Evolutionary conservation across 2,329 filamentous ascomycete genomes (phyloP), one percentile per base, ranked within the genome.

Genomic region (Emmonsiellopsis sp.): DNA sequence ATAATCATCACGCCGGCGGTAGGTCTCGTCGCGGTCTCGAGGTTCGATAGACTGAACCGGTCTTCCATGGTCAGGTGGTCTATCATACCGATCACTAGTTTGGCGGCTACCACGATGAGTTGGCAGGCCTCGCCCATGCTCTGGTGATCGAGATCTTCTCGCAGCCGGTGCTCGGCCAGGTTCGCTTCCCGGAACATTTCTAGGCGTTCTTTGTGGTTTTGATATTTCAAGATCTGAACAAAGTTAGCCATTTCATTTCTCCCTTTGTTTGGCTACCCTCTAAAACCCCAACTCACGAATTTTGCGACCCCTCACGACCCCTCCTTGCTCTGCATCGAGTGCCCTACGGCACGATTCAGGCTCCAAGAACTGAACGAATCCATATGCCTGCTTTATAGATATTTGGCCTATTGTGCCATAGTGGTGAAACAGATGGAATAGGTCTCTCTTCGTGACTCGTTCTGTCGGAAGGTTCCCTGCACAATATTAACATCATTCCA

Each of bases 331-430:
- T 37, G 79, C 78, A 37, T 86, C 77, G 61, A 97, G 79, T 4
- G 92, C 92, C 45, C 78, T 77, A 53, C 80, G 77, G 58, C 90
- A 95, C 63, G 92, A 85, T 2, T 80, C 77, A 3, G 84, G 74
- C 33, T 88, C 85, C 59, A 95, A 79, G 60, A 94, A 98, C 67
- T 97, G 93, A 37, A 97, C 90, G 66, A 97, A 98, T 1, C 93
- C 93, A 70, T 95, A 97, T 1, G 91, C 91, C 60, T 93, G 90
- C 70, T 97, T 97, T 62, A 97, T 88, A 0, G 90, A 95, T 56
- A 97, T 93, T 67, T 98, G 93, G 2, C 91, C 92, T 46, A 98
- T 76, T 56, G 85, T 85, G 52, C 93, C 93, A 66, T 89, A 91
- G 54, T 79, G 80, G 65, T 90, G 84, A 66, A 98, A 97, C 14